phyloP scores from a whole-genome alignment of 164 flowering plant genomes.

The Euptelea pleiosperma region DNA sequence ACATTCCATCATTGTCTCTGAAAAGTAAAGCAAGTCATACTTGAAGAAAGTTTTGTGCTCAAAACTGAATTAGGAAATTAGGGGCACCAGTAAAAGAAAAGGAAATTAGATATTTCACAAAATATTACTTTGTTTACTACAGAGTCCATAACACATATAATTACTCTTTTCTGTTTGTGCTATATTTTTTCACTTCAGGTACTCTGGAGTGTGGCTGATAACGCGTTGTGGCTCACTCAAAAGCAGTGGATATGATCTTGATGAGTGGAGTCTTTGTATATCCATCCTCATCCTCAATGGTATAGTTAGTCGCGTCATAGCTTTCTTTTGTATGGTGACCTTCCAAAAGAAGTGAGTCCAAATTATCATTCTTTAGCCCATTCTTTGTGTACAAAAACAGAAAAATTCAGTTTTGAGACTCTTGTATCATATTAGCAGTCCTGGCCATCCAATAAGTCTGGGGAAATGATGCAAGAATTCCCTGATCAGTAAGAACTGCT shows the following conservation, averaged over 20 bases:
- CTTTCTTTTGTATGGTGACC: conserved; percentile 65
- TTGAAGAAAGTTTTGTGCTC: too few species aligned
- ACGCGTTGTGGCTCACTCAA: conserved; percentile 81
- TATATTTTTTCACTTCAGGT: too few species aligned
- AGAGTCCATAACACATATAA: too few species aligned
- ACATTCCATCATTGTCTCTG: too few species aligned
- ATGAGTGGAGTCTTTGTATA: conserved; percentile 65
- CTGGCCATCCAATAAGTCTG: too few species aligned
- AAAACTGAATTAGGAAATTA: too few species aligned
- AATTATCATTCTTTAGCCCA: background rate
- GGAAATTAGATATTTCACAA: too few species aligned
- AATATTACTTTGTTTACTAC: too few species aligned
- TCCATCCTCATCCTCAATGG: conserved; percentile 53
- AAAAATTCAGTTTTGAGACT: background rate
- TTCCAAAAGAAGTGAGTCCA: conserved; percentile 60
- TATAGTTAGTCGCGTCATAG: conserved; percentile 49
- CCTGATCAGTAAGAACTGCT: background rate
- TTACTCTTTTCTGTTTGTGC: too few species aligned
- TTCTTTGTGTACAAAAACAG: conserved; percentile 4
- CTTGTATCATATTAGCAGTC: too few species aligned
- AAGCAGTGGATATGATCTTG: conserved; percentile 54
- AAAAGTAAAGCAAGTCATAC: too few species aligned
- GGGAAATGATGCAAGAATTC: background rate
- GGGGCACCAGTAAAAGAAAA: too few species aligned
- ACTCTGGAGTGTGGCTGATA: conserved; percentile 90